A percentile compares a stretch with the other conserved stretches of the same genome.
phyloP scores from a whole-genome alignment of 345 rosid genomes.

The Ricinus communis region DNA sequence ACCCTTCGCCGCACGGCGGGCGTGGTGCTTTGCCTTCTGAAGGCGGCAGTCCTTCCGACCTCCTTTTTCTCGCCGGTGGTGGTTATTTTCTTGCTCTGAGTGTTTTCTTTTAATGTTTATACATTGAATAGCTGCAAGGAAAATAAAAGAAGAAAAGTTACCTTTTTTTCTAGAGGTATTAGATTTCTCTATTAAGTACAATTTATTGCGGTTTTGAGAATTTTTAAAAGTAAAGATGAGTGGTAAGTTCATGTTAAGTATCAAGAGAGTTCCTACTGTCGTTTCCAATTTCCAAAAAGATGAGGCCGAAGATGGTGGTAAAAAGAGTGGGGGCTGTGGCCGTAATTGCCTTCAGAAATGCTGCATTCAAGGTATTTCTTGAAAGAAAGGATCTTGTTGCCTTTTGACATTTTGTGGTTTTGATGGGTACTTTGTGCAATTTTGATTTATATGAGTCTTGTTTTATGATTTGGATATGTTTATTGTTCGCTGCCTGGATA shows the following conservation, averaged over 20 bases:
- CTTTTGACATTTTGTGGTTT: neutral
- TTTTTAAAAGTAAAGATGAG: slow-evolving; percentile 3
- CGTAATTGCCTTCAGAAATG: slow-evolving; percentile 72
- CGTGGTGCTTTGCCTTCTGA: slow-evolving; percentile 99
- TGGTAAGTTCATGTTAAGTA: slow-evolving; percentile 59
- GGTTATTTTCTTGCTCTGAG: slow-evolving; percentile 35
- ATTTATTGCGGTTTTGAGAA: slow-evolving; percentile 6
- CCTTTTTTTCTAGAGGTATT: neutral
- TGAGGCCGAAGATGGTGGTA: slow-evolving; percentile 53
- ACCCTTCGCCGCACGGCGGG: slow-evolving; percentile 99
- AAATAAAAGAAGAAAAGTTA: too few relatives aligned
- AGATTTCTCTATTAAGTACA: slow-evolving; percentile 12
- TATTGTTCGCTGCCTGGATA: slow-evolving; percentile 16
- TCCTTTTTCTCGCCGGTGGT: slow-evolving; percentile 99
- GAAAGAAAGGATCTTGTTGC: neutral
- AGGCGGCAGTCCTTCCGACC: slow-evolving; percentile 99
- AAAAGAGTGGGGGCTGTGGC: slow-evolving; percentile 68
- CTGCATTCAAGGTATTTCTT: slow-evolving; percentile 62
- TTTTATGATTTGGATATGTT: neutral
- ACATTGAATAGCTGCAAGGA: too few relatives aligned
- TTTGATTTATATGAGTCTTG: neutral
- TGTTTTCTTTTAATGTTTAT: too few relatives aligned
- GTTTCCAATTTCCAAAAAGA: slow-evolving; percentile 84
- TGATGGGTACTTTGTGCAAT: neutral
- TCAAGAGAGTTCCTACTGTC: slow-evolving; percentile 86